phyloP scores from a whole-genome alignment of 2,329 filamentous ascomycete genomes.

The Diaporthe sp. region DNA sequence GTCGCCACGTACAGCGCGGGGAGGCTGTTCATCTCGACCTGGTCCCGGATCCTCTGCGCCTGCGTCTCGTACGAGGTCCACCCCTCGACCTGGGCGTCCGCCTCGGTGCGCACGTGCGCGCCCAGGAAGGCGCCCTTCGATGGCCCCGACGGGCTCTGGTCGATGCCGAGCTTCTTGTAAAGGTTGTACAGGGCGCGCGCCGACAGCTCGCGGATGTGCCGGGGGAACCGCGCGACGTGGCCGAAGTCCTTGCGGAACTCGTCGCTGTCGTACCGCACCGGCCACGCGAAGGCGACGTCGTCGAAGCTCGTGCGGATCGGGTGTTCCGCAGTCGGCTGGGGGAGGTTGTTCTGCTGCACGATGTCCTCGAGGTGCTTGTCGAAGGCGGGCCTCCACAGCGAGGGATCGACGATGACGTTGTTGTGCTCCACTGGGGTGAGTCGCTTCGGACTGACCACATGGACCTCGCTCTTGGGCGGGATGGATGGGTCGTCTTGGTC shows the following conservation, averaged over 20 bases:
- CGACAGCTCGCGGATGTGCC: constrained; percentile 35
- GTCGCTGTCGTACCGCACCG: constrained; percentile 32
- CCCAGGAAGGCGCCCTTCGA: constrained; percentile 34
- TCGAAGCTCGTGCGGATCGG: constrained; percentile 35
- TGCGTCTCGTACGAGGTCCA: constrained; percentile 36
- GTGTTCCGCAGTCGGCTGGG: not conserved
- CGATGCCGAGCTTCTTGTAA: constrained; percentile 28
- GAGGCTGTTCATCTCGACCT: constrained; percentile 30
- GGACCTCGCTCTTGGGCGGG: constrained; percentile 27
- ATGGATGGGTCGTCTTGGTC: constrained; percentile 27
- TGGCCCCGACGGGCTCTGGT: constrained; percentile 23
- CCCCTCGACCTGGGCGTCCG: constrained; percentile 32
- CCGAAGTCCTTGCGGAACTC: constrained; percentile 35
- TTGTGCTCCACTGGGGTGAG: constrained; percentile 12
- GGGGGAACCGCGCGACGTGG: constrained; percentile 20
- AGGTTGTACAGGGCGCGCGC: constrained; percentile 36
- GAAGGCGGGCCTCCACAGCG: constrained; percentile 24
- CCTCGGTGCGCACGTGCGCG: constrained; percentile 37
- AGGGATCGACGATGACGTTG: constrained; percentile 28
- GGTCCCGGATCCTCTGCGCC: constrained; percentile 11
- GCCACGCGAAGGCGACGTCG: constrained; percentile 38
- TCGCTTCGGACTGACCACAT: constrained; percentile 13
- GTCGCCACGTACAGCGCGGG: constrained; percentile 39
- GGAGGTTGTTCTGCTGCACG: not conserved
- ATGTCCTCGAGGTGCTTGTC: constrained; percentile 21